phyloP scores from a whole-genome alignment of 2,329 filamentous ascomycete species.

The Hypoxylon sp. region DNA sequence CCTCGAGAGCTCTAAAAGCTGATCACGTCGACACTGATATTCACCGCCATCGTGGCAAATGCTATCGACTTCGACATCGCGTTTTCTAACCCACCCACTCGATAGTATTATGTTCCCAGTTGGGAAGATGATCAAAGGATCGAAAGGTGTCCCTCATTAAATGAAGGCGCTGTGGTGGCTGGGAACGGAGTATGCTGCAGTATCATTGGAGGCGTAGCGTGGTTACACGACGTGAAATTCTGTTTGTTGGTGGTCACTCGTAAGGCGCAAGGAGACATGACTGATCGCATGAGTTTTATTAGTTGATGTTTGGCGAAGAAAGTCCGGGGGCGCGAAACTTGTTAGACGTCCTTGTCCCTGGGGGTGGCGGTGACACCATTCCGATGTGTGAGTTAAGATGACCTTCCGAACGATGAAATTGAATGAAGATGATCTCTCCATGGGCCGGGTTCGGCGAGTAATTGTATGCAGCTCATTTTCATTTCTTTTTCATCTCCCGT shows the following conservation, averaged over 20 bases:
- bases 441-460: constrained; percentile 35
- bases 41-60: constrained; percentile 40
- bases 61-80: not conserved
- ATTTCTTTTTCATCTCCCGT: constrained; percentile 17
- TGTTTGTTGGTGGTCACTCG: constrained; percentile 18
- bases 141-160: constrained; percentile 1
- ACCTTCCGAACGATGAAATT: constrained; percentile 11
- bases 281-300: constrained; percentile 1
- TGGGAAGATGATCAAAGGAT: constrained; percentile 9
- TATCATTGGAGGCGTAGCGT: constrained; percentile 13
- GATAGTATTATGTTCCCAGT: constrained; percentile 7
- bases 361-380: constrained; percentile 16
- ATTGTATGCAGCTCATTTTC: constrained; percentile 34
- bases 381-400: constrained; percentile 22
- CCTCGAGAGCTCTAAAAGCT: not conserved
- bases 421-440: not conserved
- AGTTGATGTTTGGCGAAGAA: constrained; percentile 13
- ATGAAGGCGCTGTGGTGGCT: constrained; percentile 3
- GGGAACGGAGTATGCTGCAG: constrained; percentile 11
- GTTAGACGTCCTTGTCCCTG: constrained; percentile 10
- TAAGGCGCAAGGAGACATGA: constrained; percentile 14
- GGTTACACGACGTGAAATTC: constrained; percentile 29
- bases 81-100: constrained; percentile 15
- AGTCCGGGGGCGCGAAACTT: constrained; percentile 6
- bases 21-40: not conserved